These are phyloP conservation scores for Ophiocordyceps camponoti-rufipedis DNA, from an alignment of 2,329 filamentous ascomycete genomes.

Conservation along the genomic window DNA sequence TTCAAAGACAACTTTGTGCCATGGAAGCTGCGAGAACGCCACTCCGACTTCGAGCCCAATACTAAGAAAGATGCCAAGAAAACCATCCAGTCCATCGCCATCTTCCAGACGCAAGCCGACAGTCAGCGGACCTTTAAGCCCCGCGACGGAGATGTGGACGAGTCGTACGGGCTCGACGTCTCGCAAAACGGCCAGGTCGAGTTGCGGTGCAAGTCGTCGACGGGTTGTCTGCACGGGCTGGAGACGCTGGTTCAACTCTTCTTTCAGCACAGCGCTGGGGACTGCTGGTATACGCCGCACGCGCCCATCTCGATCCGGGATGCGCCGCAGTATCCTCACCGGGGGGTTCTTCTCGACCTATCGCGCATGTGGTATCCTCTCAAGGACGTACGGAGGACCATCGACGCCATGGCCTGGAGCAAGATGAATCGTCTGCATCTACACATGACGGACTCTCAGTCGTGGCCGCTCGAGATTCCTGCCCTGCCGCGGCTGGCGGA, in stretches of 20 bases:
- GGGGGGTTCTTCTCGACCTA: slow-evolving; percentile 66
- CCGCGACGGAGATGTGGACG: slow-evolving; percentile 46
- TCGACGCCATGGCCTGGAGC: slow-evolving; percentile 60
- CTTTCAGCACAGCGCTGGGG: slow-evolving; percentile 45
- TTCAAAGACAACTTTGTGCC: slow-evolving; percentile 54
- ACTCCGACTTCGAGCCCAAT: slow-evolving; percentile 46
- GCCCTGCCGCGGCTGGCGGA: slow-evolving; percentile 48
- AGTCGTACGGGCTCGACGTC: slow-evolving; percentile 55
- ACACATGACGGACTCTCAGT: slow-evolving; percentile 68
- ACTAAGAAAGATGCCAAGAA: slow-evolving; percentile 16
- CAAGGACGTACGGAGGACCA: slow-evolving; percentile 50
- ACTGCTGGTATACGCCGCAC: slow-evolving; percentile 44
- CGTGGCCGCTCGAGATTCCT: slow-evolving; percentile 71
- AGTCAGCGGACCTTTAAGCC: slow-evolving; percentile 43
- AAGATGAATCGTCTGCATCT: slow-evolving; percentile 73
- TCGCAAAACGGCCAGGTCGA: slow-evolving; percentile 36
- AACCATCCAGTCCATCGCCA: slow-evolving; percentile 39
- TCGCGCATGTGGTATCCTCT: slow-evolving; percentile 54
- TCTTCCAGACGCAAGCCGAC: slow-evolving; percentile 36
- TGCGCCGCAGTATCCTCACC: slow-evolving; percentile 54
- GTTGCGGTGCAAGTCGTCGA: slow-evolving; percentile 46
- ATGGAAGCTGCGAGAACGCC: slow-evolving; percentile 56
- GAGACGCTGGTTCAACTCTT: slow-evolving; percentile 68
- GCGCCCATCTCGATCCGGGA: slow-evolving; percentile 60
- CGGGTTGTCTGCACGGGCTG: slow-evolving; percentile 54